Percentiles rank a stretch among this genome's conserved stretches.
Evolutionary conservation across 2,329 filamentous ascomycete genomes (phyloP).

Genomic region (Fusarium sp.): DNA sequence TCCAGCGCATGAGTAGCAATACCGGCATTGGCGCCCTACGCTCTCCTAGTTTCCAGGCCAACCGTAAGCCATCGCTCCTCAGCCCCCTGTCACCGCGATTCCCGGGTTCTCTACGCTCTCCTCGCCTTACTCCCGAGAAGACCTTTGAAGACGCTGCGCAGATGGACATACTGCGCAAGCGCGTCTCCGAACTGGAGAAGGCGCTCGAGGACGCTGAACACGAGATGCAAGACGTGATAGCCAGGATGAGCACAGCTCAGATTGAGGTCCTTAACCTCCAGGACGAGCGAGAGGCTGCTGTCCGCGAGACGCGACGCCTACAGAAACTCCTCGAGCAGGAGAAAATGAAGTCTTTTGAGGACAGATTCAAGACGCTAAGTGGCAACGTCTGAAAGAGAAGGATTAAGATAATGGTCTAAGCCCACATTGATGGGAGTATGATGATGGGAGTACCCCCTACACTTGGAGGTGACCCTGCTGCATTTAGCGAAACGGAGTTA

Average conservation of each 20-base stretch:
- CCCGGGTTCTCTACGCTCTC: constrained; percentile 55
- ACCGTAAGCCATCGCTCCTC: constrained; percentile 54
- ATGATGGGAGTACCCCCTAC: constrained; percentile 30
- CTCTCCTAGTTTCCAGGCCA: constrained; percentile 52
- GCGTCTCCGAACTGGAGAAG: constrained; percentile 87
- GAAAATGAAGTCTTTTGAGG: constrained; percentile 67
- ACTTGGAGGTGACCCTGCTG: constrained; percentile 46
- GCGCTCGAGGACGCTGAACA: constrained; percentile 72
- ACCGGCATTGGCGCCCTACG: constrained; percentile 51
- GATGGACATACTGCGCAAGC: constrained; percentile 81
- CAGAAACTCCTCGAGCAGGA: constrained; percentile 77
- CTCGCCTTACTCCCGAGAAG: constrained; percentile 71
- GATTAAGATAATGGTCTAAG: constrained; percentile 11
- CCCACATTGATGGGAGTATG: constrained; percentile 25
- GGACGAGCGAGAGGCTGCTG: constrained; percentile 80
- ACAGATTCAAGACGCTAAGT: constrained; percentile 56
- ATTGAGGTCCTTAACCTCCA: constrained; percentile 87
- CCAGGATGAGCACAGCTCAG: constrained; percentile 84
- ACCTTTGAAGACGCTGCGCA: constrained; percentile 80
- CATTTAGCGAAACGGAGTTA: constrained; percentile 59
- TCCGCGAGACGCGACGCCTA: constrained; percentile 78
- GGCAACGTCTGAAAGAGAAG: constrained; percentile 45
- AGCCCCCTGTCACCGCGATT: constrained; percentile 57
- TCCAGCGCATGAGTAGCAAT: constrained; percentile 78
- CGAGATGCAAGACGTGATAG: constrained; percentile 87